A percentile compares a stretch with the other conserved stretches of the same genome.
These are phyloP conservation scores for Crucibulum laeve DNA, from an alignment of 768 basidiomycete genomes.

Conservation along the genomic window DNA sequence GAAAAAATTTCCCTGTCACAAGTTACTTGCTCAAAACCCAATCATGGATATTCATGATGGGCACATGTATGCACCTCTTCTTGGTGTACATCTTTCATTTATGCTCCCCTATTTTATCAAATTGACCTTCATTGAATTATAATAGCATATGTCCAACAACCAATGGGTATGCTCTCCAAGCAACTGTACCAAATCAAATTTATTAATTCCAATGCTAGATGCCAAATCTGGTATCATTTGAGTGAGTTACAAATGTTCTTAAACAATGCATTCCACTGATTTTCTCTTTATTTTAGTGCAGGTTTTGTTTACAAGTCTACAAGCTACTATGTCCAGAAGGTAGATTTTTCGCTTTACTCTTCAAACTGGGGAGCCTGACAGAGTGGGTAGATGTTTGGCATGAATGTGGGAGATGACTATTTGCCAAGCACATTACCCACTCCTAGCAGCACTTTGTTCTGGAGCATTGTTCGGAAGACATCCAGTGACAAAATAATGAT, in stretches of 20 bases:
- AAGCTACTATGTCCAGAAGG: conserved; percentile 61
- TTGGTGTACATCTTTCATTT: conserved; percentile 30
- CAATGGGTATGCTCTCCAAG: conserved; percentile 41
- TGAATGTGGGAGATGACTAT: conserved; percentile 58
- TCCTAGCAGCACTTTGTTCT: conserved; percentile 44
- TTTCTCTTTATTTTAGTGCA: conserved; percentile 30
- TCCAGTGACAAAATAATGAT: too few species aligned
- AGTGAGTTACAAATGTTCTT: conserved; percentile 32
- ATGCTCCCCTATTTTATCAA: neutral
- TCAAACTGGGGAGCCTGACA: neutral
- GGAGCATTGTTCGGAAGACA: conserved; percentile 67
- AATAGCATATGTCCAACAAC: conserved; percentile 45
- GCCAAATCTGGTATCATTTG: conserved; percentile 57
- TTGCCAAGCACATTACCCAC: conserved; percentile 58
- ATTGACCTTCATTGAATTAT: neutral
- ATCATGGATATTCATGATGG: too few species aligned
- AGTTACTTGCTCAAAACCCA: too few species aligned
- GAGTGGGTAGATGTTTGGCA: conserved; percentile 49
- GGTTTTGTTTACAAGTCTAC: conserved; percentile 51
- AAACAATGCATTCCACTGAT: neutral
- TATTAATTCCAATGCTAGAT: conserved; percentile 35
- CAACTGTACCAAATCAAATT: conserved; percentile 3
- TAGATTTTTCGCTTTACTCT: conserved; percentile 10
- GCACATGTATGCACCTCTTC: conserved; percentile 58
- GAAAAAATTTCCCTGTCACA: too few species aligned